phyloP scores from a whole-genome alignment of 148 eudicot species.

The Chenopodium quinoa region DNA sequence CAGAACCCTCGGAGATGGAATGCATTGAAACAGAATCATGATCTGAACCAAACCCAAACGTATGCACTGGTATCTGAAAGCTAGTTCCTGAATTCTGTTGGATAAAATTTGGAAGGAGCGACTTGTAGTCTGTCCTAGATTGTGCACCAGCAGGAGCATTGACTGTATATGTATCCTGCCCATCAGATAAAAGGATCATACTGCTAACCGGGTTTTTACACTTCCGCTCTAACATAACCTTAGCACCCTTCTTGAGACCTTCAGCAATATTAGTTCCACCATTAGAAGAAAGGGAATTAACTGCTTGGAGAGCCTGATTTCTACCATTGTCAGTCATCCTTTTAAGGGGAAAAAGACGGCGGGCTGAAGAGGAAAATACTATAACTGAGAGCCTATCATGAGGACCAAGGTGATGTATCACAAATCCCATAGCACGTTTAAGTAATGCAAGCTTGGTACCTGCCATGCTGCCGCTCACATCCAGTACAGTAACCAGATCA shows the following conservation, averaged over 20 bases:
- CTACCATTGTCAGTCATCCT: conserved; percentile 65
- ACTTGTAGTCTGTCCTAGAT: conserved; percentile 38
- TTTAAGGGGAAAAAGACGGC: conserved; percentile 72
- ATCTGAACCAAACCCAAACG: conserved; percentile 84
- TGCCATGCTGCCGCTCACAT: conserved; percentile 89
- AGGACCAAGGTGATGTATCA: conserved; percentile 75
- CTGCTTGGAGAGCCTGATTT: conserved; percentile 66
- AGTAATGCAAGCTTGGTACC: conserved; percentile 86
- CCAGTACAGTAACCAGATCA: conserved; percentile 83
- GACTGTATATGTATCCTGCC: conserved; percentile 72
- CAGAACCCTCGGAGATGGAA: conserved; percentile 70
- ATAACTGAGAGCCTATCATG: conserved; percentile 73
- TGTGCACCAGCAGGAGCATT: conserved; percentile 35
- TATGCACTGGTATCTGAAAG: conserved; percentile 68
- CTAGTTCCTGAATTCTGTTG: conserved; percentile 38
- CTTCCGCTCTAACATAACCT: conserved; percentile 69
- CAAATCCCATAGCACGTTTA: conserved; percentile 88
- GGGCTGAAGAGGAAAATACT: conserved; percentile 78
- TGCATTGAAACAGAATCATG: conserved; percentile 81
- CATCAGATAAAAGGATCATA: conserved; percentile 84
- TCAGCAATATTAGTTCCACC: conserved; percentile 93
- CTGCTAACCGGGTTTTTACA: conserved; percentile 72
- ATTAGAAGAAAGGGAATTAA: conserved; percentile 62
- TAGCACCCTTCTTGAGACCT: conserved; percentile 72
- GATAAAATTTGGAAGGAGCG: conserved; percentile 60